Evolutionary conservation across 805 yeast species (phyloP).

Genomic region (Saccharomycopsis olivae): DNA sequence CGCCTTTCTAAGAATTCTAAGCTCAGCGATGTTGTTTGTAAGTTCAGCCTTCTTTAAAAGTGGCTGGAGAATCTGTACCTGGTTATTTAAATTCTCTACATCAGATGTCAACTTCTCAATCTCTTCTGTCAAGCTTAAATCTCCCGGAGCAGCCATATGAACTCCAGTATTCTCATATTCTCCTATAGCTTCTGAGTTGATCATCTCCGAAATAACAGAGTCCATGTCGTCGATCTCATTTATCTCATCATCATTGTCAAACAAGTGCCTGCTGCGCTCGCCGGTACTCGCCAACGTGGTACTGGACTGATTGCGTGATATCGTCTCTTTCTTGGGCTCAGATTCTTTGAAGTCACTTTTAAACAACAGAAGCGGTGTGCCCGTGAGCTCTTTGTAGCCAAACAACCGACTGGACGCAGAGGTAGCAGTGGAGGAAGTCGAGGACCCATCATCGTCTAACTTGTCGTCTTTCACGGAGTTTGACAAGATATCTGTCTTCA

Average conservation of each 20-base stretch:
- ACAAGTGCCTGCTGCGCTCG: background rate
- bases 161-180: slow-evolving; percentile 27
- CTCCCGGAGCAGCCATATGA: slow-evolving; percentile 58
- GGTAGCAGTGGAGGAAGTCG: background rate
- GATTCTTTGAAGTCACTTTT: slow-evolving; percentile 8
- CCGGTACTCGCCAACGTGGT: background rate
- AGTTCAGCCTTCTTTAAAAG: slow-evolving; percentile 73
- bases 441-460: background rate
- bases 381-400: slow-evolving; percentile 12
- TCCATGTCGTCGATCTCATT: slow-evolving; percentile 21
- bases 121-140: slow-evolving; percentile 49
- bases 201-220: slow-evolving; percentile 15
- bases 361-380: slow-evolving; percentile 5
- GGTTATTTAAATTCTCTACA: slow-evolving; percentile 48
- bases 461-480: background rate
- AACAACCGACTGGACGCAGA: slow-evolving; percentile 2
- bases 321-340: background rate
- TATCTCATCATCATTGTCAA: slow-evolving; percentile 20
- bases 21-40: slow-evolving; percentile 63
- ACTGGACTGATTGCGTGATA: background rate
- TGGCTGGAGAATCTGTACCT: slow-evolving; percentile 53
- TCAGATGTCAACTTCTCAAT: slow-evolving; percentile 49
- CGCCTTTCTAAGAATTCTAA: slow-evolving; percentile 59
- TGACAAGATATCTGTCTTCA: slow-evolving; percentile 12
- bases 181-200: slow-evolving; percentile 19